Evolutionary conservation across 257 asterid species (phyloP), one percentile per base, ranked within the genome.

Genomic region (Penstemon newberryi): DNA sequence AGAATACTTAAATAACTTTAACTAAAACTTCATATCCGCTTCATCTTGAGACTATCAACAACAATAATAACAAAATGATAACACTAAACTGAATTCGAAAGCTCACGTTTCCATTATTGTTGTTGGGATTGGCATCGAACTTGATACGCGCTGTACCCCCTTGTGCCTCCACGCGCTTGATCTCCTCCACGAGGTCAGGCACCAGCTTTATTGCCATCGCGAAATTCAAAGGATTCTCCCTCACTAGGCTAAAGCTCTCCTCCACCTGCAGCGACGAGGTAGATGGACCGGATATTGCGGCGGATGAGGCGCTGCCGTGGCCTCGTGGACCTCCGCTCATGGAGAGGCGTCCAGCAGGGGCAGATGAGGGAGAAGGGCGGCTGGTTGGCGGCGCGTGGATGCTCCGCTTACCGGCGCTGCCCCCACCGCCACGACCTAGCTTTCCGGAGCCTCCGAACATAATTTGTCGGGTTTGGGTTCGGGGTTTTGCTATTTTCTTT

Each of bases 101-200:
- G 84, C 99, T 86, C 86, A 94, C 99, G 72, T 94, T 94, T 53
- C 89, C 99, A 39, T 60, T 64, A 7, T 87, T 69, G 67, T 84
- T 89, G 68, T 82, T 87, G 49, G 95, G 89, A 87, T 85, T 82
- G 75, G 83, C 87, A 69, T 87, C 96, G 75, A 94, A 94, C 82
- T 87, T 94, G 71, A 94, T 91, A 75, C 86, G 83, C 63, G 92
- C 89, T 25, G 66, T 57, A 10, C 81, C 85, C 18, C 99, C 98
- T 66, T 81, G 85, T 6, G 85, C 83, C 90, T 89, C 99, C 75
- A 80, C 90, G 69, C 91, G 93, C 88, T 83, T 94, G 95, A 94
- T 94, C 98, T 94, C 98, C 82, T 94, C 98, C 59, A 91, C 96
- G 15, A 94, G 90, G 87, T 86, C 95, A 8, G 99, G 96, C 49